A percentile compares a stretch with the other conserved stretches of the same genome.
Evolutionary conservation across 1,284 basidiomycete species (phyloP).

Genomic region (Ceratobasidium sp.): DNA sequence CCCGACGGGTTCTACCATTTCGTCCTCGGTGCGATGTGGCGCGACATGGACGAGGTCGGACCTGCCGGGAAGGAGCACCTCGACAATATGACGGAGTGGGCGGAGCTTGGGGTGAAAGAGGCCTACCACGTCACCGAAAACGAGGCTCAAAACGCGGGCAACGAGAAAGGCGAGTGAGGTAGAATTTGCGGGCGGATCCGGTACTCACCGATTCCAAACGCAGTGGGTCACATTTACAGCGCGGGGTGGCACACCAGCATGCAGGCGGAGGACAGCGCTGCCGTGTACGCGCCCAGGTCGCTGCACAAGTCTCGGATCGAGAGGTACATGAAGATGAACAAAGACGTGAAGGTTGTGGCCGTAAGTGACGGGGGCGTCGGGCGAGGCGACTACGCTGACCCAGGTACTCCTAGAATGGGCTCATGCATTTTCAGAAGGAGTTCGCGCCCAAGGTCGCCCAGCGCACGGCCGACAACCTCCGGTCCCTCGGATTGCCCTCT

Average conservation of each 20-base stretch:
- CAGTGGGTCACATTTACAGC: background rate
- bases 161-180: background rate
- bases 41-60: background rate
- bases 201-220: no score
- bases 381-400: background rate
- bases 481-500: background rate
- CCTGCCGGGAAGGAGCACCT: background rate
- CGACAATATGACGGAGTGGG: background rate
- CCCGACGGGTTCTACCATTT: background rate
- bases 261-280: background rate
- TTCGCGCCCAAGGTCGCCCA: background rate
- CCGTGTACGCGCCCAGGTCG: background rate
- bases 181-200: no score
- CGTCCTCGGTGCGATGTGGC: background rate
- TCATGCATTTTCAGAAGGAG: background rate
- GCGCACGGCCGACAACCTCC: background rate
- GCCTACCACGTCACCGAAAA: slow-evolving; percentile 7
- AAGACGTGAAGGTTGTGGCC: background rate
- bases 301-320: background rate
- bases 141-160: background rate
- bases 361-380: background rate
- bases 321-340: background rate
- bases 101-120: background rate
- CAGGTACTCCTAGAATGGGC: background rate
- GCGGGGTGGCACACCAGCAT: slow-evolving; percentile 16